Evolutionary conservation across 2,329 filamentous ascomycete species (phyloP), one percentile per base, ranked within the genome.

Genomic region (Fusarium brevicatenulatum): DNA sequence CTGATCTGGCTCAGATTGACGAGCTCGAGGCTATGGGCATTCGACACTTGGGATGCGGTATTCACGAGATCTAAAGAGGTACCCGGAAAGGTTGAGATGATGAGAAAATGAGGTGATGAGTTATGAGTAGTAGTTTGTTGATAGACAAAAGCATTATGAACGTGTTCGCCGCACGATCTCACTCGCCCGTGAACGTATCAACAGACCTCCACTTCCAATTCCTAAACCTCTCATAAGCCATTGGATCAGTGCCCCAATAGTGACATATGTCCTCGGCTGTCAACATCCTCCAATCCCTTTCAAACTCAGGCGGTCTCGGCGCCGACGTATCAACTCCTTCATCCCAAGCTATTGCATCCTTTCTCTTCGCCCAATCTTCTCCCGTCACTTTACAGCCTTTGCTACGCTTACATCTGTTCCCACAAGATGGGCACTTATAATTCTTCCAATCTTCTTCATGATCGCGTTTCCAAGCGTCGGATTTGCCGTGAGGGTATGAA

Each of bases 21-120:
- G 79, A 81, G 68, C 65, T 82, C 9, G 79, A 80, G 60, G 81
- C 80, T 1, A 70, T 81, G 40, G 81, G 81, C 5, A 76, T 82
- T 60, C 74, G 77, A 16, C 81, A 82, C 42, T 63, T 82, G 10
- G 81, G 81, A 12, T 82, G 81, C 44, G 80, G 81, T 9, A 77
- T 62, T 5, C 72, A 74, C 7, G 72, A 74, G 7, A 30, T 74
- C 9, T 74, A 53, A 4, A 16, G 4, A 6, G 23, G 5, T 15
- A 8, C 0, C 6, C 11, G 2, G 9, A 4, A 4, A 1, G 13
- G 15, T 12, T 21, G 7, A 10, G n/a, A 5, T 9, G 12, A 15
- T 25, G 11, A 34, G 7, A 15, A 44, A 34, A 23, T 37, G 32
- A 37, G 1, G 12, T 16, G 32, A 53, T 25, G 49, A 53, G 9